These are phyloP conservation scores for Eucalyptus pauciflora DNA, from an alignment of 345 rosid species.

Conservation along the genomic window DNA sequence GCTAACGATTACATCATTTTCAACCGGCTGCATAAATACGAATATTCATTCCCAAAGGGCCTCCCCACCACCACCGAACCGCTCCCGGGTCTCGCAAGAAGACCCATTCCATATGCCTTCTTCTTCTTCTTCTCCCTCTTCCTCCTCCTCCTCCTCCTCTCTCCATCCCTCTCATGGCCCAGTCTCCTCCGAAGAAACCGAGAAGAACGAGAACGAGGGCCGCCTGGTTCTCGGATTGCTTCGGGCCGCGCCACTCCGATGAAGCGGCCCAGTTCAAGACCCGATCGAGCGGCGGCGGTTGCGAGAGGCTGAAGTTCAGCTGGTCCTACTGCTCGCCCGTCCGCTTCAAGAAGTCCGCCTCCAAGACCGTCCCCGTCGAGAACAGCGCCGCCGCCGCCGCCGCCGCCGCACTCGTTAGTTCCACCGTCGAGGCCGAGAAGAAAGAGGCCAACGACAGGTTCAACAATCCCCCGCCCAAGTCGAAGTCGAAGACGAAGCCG, in stretches of 20 bases:
- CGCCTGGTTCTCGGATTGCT: constrained; percentile 22
- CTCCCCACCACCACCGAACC: not conserved
- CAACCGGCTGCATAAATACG: not conserved
- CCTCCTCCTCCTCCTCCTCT: not conserved
- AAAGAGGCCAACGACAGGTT: not conserved
- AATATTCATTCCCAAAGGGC: not conserved
- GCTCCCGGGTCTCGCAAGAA: not conserved
- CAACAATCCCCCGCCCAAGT: not conserved
- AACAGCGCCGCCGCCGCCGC: not conserved
- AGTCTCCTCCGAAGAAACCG: not conserved
- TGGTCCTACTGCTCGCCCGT: constrained; percentile 11
- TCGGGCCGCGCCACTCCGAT: constrained; percentile 18
- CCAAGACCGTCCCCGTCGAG: constrained; percentile 33
- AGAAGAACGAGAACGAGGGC: not conserved
- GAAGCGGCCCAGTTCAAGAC: not conserved
- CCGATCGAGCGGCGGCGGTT: not conserved
- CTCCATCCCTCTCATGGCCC: constrained; percentile 12
- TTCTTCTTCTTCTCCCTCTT: not conserved
- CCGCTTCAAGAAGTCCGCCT: constrained; percentile 16
- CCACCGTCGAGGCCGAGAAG: not conserved
- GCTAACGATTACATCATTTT: not conserved
- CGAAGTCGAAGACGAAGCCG: not conserved
- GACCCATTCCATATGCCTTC: not conserved
- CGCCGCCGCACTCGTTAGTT: not conserved
- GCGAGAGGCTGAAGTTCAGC: not conserved